These are phyloP conservation scores for Ilex paraguariensis DNA, from an alignment of 305 asterid genomes.

Conservation along the genomic window DNA sequence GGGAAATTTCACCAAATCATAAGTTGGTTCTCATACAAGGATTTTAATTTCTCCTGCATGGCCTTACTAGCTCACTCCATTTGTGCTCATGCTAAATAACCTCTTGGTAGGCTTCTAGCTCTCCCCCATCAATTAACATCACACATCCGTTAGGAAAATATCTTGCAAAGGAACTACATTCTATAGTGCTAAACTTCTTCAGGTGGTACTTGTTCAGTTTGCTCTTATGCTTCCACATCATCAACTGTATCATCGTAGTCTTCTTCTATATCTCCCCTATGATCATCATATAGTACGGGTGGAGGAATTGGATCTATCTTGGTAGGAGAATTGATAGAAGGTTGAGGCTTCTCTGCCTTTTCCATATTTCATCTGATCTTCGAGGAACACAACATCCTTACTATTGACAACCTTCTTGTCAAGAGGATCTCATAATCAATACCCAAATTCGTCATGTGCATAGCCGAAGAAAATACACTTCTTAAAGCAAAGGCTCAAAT, in stretches of 20 bases:
- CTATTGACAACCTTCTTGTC: neutral
- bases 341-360: neutral
- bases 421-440: neutral
- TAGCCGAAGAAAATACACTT: neutral
- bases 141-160: neutral
- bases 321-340: neutral
- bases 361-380: neutral
- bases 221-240: neutral
- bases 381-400: neutral
- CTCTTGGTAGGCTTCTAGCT: neutral
- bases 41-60: neutral
- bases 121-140: neutral
- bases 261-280: neutral
- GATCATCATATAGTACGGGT: neutral
- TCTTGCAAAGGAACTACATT: neutral
- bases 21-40: neutral
- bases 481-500: neutral
- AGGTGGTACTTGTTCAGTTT: neutral
- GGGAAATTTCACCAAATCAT: neutral
- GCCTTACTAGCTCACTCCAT: neutral
- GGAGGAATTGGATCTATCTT: neutral
- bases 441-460: neutral
- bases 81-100: neutral
- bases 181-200: neutral
- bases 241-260: neutral